Base-by-base conservation (phyloP, 2,329 filamentous ascomycete genomes). In the Magnaporthales sp. region DNA sequence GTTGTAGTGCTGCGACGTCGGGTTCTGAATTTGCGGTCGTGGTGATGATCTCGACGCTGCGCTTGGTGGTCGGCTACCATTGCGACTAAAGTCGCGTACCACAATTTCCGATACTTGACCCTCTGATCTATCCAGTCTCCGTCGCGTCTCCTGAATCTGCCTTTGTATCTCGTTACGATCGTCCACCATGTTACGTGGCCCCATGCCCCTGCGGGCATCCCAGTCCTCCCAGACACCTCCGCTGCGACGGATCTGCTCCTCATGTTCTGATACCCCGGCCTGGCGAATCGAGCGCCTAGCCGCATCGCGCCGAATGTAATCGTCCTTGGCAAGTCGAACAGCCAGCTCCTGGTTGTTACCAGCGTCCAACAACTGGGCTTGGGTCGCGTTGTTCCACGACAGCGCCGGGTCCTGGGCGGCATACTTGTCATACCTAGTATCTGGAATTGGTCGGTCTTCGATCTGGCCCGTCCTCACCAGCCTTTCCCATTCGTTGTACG, bases 281-380 rank as follows among this genome's bases (percentile, higher is more conserved):
- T 86, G 83, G 32, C 84, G 82, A 29, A 83, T 85, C 11, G 82
- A 83, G 69, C 80, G 84, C 68, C 86, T 81, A 58, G 81, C 83
- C 15, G 84, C 86, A 71, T 91, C 88, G 70, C 92, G 83, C 58
- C 90, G 83, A 67, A 79, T 81, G 67, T 93, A 84, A 76, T 96
- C 92, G 66, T 85, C 85, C 69, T 89, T 87, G 0, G 92, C 92
- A 31, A 96, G 76, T 70, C 89, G 86, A 7, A 96, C 88, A 0
- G 92, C 93, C 62, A 96, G 78, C 11, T 93, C 89, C 69, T 88
- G 85, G 69, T 96, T 83, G 67, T 92, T 86, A 1, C 83, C 84
- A 0, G 90, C 90, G 72, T 91, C 87, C 15, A 96, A 77, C 1
- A 91, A 83, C 70, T 83, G 84, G 0, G 83, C 80, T 11, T 81